Conservation (phyloP, 257 asterid species). For the Nicotiana benthamiana region DNA sequence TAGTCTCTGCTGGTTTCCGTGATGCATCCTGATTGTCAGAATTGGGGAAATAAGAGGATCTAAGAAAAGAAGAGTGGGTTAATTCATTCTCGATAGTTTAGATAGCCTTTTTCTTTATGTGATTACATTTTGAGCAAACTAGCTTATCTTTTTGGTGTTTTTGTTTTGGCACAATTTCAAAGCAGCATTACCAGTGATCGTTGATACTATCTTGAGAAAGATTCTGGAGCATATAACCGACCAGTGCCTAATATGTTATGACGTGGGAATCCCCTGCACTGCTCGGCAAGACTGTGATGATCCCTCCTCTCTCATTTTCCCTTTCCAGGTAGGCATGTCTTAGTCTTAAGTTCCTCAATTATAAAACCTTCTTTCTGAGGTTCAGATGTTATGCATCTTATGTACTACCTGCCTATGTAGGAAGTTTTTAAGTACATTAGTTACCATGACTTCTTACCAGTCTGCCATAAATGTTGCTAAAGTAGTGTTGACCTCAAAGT, state of each 20-base stretch:
- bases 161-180: not conserved
- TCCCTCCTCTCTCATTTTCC: constrained; percentile 76
- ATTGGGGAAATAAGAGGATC: no score
- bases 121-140: not conserved
- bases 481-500: not conserved
- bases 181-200: constrained; percentile 83
- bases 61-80: no score
- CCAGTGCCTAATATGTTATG: constrained; percentile 93
- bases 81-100: no score
- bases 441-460: not conserved
- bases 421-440: not conserved
- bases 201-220: constrained; percentile 65
- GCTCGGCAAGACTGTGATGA: constrained; percentile 77
- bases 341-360: not conserved
- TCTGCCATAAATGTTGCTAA: not conserved
- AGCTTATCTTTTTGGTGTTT: not conserved
- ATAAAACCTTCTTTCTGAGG: not conserved
- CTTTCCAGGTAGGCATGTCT: constrained; percentile 67
- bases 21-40: no score
- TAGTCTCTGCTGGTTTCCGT: no score
- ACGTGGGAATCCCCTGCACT: constrained; percentile 69
- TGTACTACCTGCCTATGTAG: not conserved
- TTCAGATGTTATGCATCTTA: not conserved
- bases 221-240: constrained; percentile 71
- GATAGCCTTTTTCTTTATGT: not conserved